Evolutionary conservation across 257 asterid species (phyloP), one percentile per base, ranked within the genome.

Genomic region (Jacaranda mimosifolia): DNA sequence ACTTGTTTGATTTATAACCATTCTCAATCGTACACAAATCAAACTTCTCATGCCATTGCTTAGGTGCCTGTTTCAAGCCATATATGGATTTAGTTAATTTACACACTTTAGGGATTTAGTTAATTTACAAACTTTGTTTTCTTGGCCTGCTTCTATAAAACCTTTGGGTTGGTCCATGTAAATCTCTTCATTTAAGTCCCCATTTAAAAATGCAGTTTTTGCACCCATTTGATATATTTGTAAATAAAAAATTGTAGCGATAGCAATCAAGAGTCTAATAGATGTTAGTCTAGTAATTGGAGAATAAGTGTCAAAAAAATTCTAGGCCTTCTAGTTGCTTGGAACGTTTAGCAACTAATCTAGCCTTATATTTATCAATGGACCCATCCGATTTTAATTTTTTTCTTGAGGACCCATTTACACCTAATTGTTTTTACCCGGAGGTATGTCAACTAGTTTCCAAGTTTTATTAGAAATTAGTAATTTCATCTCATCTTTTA

Each of bases 21-120:
- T 52, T 52, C 18, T 52, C 58, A 52, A 52, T 52, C 58, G 51
- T 53, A 19, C 21, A 35, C 0, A 13, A 49, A 70, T 70, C 75
- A 52, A 70, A 52, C 3, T 51, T 70, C 0, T 49, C 64, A 70
- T 70, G 75, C 7, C 63, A 52, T 4, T 52, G 21, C 58, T 52
- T 52, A 52, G 18, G 21, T 55, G 32, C 32, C 6, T 55, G 26
- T 4, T 4, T 15, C 5, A n/a, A 15, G 60, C 60, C 9, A 55
- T n/a, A 0, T 1, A 55, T 32, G 60, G 32, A 55, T 55, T 55
- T n/a, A 55, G 26, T 55, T 0, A 52, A n/a, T 55, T n/a, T 55
- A 55, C 10, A 55, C 10, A 55, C n/a, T n/a, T n/a, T n/a, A n/a
- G n/a, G n/a, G n/a, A n/a, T n/a, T n/a, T n/a, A n/a, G n/a, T n/a